A percentile compares a stretch with the other conserved stretches of the same genome.
Conservation (phyloP, 371 early-diverging fungal species). For the Funneliformis caledonium region DNA sequence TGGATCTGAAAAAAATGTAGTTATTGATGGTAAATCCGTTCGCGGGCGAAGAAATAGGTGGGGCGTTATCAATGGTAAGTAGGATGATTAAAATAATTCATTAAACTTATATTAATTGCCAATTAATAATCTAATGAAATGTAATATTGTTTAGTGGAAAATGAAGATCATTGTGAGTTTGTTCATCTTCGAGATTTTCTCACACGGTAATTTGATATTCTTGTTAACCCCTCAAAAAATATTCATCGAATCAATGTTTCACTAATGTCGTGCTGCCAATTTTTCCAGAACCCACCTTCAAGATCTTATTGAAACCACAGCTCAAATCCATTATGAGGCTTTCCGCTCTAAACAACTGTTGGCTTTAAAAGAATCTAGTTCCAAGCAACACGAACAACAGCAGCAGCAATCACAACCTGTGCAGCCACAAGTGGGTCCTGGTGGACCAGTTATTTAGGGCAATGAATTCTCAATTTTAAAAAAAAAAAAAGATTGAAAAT, state of each 20-base stretch:
- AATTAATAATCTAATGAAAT: not conserved
- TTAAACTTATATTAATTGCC: not conserved
- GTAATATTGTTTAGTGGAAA: conserved; percentile 58
- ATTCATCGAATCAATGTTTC: not conserved
- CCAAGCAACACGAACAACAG: conserved; percentile 31
- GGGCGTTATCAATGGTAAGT: conserved; percentile 70
- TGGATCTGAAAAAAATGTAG: conserved; percentile 81
- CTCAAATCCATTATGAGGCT: conserved; percentile 87
- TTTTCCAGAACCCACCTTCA: conserved; percentile 72
- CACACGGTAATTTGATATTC: conserved; percentile 55
- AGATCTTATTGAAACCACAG: conserved; percentile 86
- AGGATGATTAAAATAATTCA: not conserved
- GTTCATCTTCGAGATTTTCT: conserved; percentile 85
- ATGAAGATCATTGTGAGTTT: conserved; percentile 78
- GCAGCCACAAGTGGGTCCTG: conserved; percentile 18
- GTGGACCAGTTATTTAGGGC: conserved; percentile 15
- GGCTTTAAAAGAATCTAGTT: conserved; percentile 75
- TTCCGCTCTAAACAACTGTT: conserved; percentile 88
- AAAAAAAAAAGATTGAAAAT: no score
- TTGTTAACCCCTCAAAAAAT: not conserved
- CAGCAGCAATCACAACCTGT: conserved; percentile 23
- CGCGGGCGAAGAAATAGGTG: conserved; percentile 73
- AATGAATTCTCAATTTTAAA: no score
- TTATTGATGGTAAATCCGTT: conserved; percentile 81
- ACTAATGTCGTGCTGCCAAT: not conserved